Evolutionary conservation across 306 rosid species (phyloP).

Genomic region (Pueraria montana): DNA sequence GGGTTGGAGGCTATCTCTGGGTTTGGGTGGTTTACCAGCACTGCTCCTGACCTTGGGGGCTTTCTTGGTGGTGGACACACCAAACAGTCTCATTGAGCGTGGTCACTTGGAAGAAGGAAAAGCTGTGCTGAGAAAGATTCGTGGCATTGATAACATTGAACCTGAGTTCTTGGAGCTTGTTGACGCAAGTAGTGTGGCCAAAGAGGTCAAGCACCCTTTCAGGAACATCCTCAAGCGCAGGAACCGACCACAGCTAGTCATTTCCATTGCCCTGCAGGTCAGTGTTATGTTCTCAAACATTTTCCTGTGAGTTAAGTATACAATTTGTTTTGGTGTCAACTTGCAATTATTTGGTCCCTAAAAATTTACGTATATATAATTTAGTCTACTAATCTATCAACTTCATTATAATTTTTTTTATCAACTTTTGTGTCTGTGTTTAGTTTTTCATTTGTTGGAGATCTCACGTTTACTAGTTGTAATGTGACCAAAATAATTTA

Average conservation of each 20-base stretch:
- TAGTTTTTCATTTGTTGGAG: neutral
- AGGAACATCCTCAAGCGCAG: slow-evolving; percentile 69
- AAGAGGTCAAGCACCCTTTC: slow-evolving; percentile 81
- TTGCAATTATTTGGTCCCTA: neutral
- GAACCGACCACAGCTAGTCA: slow-evolving; percentile 81
- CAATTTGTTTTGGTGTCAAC: neutral
- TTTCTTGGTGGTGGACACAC: slow-evolving; percentile 85
- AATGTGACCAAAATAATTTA: neutral
- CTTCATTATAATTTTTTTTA: neutral
- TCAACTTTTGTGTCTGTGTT: neutral
- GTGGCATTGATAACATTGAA: slow-evolving; percentile 79
- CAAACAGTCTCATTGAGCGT: slow-evolving; percentile 86
- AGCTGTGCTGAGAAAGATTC: slow-evolving; percentile 65
- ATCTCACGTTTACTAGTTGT: no score
- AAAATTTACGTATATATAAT: neutral
- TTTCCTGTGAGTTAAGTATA: neutral
- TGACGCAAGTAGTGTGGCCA: slow-evolving; percentile 79
- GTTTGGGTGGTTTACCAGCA: slow-evolving; percentile 87
- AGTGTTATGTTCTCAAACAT: neutral
- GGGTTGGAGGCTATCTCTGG: slow-evolving; percentile 96
- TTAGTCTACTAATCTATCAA: neutral
- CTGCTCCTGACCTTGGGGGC: slow-evolving; percentile 78
- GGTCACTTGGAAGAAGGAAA: slow-evolving; percentile 87
- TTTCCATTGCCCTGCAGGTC: slow-evolving; percentile 81
- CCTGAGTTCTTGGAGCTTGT: slow-evolving; percentile 83